phyloP scores from a whole-genome alignment of 2,329 filamentous ascomycete genomes.

The Thielaviopsis ethacetica region DNA sequence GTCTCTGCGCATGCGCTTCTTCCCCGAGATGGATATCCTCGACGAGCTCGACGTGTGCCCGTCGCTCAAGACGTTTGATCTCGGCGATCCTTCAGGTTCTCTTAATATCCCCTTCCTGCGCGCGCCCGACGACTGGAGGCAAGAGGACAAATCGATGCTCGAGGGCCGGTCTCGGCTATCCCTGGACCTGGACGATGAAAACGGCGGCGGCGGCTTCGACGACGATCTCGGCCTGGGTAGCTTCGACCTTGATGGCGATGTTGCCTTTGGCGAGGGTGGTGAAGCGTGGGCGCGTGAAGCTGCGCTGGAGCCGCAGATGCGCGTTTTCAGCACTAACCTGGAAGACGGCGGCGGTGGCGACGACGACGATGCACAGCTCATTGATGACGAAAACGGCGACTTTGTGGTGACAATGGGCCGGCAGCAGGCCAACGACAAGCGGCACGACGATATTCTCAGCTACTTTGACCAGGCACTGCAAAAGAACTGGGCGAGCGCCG shows the following conservation, averaged over 20 bases:
- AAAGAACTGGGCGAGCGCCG: constrained; percentile 96
- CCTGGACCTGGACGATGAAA: constrained; percentile 78
- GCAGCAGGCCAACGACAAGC: constrained; percentile 34
- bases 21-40: constrained; percentile 60
- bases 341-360: constrained; percentile 31
- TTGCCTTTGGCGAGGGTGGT: constrained; percentile 87
- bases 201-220: constrained; percentile 54
- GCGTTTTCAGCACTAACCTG: constrained; percentile 50
- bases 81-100: constrained; percentile 71
- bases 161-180: constrained; percentile 65
- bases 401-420: constrained; percentile 70
- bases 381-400: constrained; percentile 42
- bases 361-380: constrained; percentile 26
- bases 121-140: constrained; percentile 67
- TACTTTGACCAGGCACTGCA: constrained; percentile 95
- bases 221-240: constrained; percentile 59
- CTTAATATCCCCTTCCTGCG: constrained; percentile 87
- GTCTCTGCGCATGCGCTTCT: constrained; percentile 63
- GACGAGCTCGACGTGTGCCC: constrained; percentile 88
- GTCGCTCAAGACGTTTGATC: constrained; percentile 82
- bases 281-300: constrained; percentile 91
- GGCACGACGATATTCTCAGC: constrained; percentile 88
- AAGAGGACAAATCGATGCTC: constrained; percentile 36
- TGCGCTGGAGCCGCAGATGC: constrained; percentile 70
- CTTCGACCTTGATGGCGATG: constrained; percentile 58